Base-by-base conservation (phyloP, 305 asterid species). In the Fraxinus latifolia region DNA sequence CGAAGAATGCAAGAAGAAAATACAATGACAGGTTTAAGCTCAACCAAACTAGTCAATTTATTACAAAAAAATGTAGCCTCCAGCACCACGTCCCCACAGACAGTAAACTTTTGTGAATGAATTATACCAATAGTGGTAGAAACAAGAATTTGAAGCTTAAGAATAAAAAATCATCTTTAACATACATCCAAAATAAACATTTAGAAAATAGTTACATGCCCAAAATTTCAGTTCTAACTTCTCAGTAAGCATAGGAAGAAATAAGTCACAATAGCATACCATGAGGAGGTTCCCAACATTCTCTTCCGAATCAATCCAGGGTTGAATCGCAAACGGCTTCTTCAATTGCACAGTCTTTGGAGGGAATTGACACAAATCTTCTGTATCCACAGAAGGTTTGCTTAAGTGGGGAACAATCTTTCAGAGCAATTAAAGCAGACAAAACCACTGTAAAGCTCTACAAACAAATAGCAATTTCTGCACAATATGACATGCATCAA, bases 291-390 rank as follows among this genome's bases (percentile, higher is more conserved):
- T 96, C 85, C 98, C 99, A 73, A 96, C 93, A 85, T 93, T 93
- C 87, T 90, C 97, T 86, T 94, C 97, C 6, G 99, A 94, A 87
- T 86, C 92, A 83, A 89, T 84, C 99, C 99, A 96, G 60, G 99
- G 99, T 73, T 84, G 95, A 87, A 91, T 23, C 37, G 95, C 85
- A 84, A 94, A 96, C 15, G 99, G 97, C 92, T 84, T 89, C 89
- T 87, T 92, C 90, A 96, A 33, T 87, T 86, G 89, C 80, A 96
- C 92, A 74, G 94, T 90, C 83, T 90, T 90, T 1, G 98, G 97
- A 78, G 99, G 99, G 86, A 96, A 96, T 81, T 93, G 92, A 83
- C 98, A 91, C 85, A 96, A 81, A 78, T 89, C 85, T 42, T 90
- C 99, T 96, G 97, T 78, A 90, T 62, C 76, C 32, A 85, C 25